Percentiles rank a stretch among this genome's conserved stretches.
These are phyloP conservation scores for Rosellinia necatrix DNA, from an alignment of 2,329 filamentous ascomycete species.

Conservation along the genomic window DNA sequence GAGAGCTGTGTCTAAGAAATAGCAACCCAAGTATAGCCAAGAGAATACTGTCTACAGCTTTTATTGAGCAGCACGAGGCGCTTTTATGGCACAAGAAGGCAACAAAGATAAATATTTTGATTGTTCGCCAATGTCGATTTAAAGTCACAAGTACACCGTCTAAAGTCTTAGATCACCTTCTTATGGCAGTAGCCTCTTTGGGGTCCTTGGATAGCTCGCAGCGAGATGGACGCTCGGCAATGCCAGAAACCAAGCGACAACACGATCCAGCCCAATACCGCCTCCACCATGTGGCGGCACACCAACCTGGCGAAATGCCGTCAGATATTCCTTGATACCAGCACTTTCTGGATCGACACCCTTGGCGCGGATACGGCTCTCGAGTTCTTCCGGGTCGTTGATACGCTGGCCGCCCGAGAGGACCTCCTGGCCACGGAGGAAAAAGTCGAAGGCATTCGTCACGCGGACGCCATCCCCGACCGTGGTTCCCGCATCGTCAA, in stretches of 20 bases:
- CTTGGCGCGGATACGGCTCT: conserved; percentile 75
- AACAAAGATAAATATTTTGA: no score
- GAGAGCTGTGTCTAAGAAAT: no score
- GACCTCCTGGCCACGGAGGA: conserved; percentile 45
- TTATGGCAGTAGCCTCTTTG: conserved; percentile 56
- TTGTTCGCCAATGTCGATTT: no score
- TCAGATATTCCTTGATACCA: conserved; percentile 89
- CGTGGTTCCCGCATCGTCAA: conserved; percentile 41
- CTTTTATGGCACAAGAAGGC: no score
- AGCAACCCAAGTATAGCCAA: no score
- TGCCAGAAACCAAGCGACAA: conserved; percentile 70
- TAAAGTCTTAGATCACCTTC: no score
- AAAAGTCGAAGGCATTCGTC: conserved; percentile 68
- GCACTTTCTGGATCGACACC: conserved; percentile 76
- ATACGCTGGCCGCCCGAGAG: conserved; percentile 74
- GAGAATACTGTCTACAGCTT: no score
- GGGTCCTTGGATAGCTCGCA: conserved; percentile 62
- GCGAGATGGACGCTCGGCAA: conserved; percentile 64
- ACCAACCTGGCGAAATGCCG: conserved; percentile 65
- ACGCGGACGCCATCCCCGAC: conserved; percentile 39
- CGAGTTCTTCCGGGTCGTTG: conserved; percentile 75
- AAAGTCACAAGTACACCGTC: no score
- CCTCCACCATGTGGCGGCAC: conserved; percentile 87
- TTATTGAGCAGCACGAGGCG: no score
- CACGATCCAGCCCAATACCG: conserved; percentile 88